Evolutionary conservation across 176 grass and related monocot genomes (phyloP), one percentile per base, ranked within the genome.

Genomic region (Avena eriantha): DNA sequence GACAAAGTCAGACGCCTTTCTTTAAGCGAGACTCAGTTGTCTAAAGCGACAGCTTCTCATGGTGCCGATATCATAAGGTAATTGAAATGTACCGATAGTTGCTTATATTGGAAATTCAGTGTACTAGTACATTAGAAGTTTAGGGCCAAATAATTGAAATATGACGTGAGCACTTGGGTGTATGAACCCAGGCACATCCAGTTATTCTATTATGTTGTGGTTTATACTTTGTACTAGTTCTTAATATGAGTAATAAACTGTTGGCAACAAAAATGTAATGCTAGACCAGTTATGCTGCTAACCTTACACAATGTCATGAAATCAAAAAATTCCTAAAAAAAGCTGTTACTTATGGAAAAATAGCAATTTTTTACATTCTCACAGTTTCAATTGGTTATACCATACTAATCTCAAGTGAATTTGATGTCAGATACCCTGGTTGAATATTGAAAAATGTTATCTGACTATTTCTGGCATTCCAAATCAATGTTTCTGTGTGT

Each of bases 21-120:
- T 68, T 91, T 98, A 82, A 94, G 93, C 2, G 97, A 98, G 56
- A 93, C 89, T 86, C 85, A 91, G 58, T 54, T 98, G 29, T 22
- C 79, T 89, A 98, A 93, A 90, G 94, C 90, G 0, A 86, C 88
- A 69, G 12, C 80, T 69, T 96, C 84, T 79, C 88, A 96, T 82
- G 89, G 90, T 73, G 78, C 90, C 65, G 92, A 94, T 63, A 77
- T 98, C 33, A 88, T 98, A 81, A 98, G 97, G 97, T 98, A 84
- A 76, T 86, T 80, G 64, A 14, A 82, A 55, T 81, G 6, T 35
- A 73, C 31, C 51, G 13, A 51, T 71, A 10, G 33, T 51, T 80
- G 21, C 26, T 85, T 79, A 31, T 86, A 50, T 76, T 54, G 69
- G 65, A 79, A 66, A 56, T 18, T 39, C 11, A 73, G 17, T 64